Evolutionary conservation across 2,329 filamentous ascomycete genomes (phyloP).

Genomic region (Diplodia scrobiculata): DNA sequence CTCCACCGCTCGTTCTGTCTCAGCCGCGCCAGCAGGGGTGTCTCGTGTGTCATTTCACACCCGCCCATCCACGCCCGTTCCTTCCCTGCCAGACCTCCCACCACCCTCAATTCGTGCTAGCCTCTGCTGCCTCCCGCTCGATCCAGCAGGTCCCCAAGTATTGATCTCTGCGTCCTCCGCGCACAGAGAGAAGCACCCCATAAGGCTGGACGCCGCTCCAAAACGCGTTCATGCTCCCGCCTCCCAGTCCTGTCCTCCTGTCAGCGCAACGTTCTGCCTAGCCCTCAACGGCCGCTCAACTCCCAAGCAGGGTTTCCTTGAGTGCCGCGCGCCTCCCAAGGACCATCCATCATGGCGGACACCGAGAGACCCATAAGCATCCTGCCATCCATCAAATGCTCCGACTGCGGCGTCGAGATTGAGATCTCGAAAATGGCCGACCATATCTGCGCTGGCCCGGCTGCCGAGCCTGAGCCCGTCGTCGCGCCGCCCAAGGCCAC

Average conservation of each 20-base stretch:
- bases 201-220: slow-evolving; percentile 17
- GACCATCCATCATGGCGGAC: slow-evolving; percentile 28
- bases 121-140: slow-evolving; percentile 8
- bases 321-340: not conserved
- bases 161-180: not conserved
- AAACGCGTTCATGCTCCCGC: slow-evolving; percentile 17
- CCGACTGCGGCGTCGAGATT: slow-evolving; percentile 59
- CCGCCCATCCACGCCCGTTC: slow-evolving; percentile 23
- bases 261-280: not conserved
- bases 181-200: slow-evolving; percentile 8
- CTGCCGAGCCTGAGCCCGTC: not conserved
- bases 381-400: slow-evolving; percentile 46
- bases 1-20: slow-evolving; percentile 25
- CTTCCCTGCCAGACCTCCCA: slow-evolving; percentile 19
- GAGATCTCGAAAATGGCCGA: slow-evolving; percentile 86
- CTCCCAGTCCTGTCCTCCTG: slow-evolving; percentile 3
- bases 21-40: slow-evolving; percentile 25
- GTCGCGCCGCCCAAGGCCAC: slow-evolving; percentile 31
- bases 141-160: slow-evolving; percentile 24
- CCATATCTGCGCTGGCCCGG: slow-evolving; percentile 63
- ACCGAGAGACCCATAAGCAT: slow-evolving; percentile 39
- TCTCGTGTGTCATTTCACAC: slow-evolving; percentile 26
- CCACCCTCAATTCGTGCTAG: slow-evolving; percentile 25
- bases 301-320: slow-evolving; percentile 11
- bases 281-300: not conserved